Evolutionary conservation across 139 green algal genomes (phyloP), one percentile per base, ranked within the genome.

Genomic region (Chlorella sorokiniana): DNA sequence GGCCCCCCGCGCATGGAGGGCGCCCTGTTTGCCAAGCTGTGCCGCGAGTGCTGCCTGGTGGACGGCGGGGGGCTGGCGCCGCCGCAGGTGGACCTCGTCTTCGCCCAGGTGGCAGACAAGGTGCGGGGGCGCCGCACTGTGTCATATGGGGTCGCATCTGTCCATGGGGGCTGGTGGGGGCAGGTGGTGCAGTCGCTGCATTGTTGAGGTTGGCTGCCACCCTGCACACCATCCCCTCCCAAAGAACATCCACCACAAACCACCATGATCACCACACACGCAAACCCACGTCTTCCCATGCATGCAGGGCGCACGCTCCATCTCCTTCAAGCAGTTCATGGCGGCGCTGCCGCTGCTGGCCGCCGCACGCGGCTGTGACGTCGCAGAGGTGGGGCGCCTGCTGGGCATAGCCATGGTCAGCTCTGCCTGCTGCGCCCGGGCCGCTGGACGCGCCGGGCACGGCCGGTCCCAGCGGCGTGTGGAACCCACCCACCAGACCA

Each of bases 251-350:
- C n/a, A n/a, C n/a, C n/a, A n/a, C n/a, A n/a, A n/a, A n/a, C n/a
- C n/a, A n/a, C n/a, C n/a, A n/a, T n/a, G n/a, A n/a, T n/a, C n/a
- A n/a, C n/a, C n/a, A n/a, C n/a, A n/a, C n/a, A n/a, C n/a, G n/a
- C n/a, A n/a, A n/a, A n/a, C n/a, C n/a, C n/a, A n/a, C n/a, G n/a
- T n/a, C n/a, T n/a, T n/a, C n/a, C n/a, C n/a, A n/a, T n/a, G n/a
- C n/a, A n/a, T 65, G 56, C 56, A 65, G 56, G 56, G 56, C 11
- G 51, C 48, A 35, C 73, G 73, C 8, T 48, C 37, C 54, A 68
- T 79, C 54, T 22, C 51, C 10, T 79, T 79, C 73, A 79, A 79
- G 54, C 73, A 79, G 54, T 79, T 79, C 37, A 18, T 79, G 73
- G 25, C 52, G 52, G 73, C 73, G 20, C 54, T 79, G 73, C 73